Evolutionary conservation across 345 rosid species (phyloP).

Genomic region (Aurinia saxatilis): DNA sequence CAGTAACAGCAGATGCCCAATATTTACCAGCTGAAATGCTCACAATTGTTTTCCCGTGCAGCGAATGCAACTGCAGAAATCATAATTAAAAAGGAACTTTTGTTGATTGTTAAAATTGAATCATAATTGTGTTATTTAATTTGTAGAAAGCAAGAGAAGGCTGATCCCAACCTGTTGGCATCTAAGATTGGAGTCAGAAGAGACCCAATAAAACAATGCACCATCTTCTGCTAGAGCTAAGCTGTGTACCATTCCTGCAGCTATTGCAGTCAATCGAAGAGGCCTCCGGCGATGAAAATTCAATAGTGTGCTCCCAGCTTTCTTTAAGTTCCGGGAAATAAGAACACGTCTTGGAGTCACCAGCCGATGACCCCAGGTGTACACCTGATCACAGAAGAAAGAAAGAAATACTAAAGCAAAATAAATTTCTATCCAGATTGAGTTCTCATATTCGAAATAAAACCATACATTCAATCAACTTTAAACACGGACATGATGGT

Average conservation of each 20-base stretch:
- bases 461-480: no score
- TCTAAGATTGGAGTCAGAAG: conserved; percentile 79
- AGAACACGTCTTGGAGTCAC: conserved; percentile 86
- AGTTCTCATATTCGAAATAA: background rate
- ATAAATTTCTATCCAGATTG: conserved; percentile 7
- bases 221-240: conserved; percentile 91
- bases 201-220: conserved; percentile 83
- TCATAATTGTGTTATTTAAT: background rate
- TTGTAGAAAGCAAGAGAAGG: background rate
- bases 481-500: no score
- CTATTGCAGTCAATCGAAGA: conserved; percentile 68
- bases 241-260: conserved; percentile 94
- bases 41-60: conserved; percentile 52
- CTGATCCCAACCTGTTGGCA: conserved; percentile 74
- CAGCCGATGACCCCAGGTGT: conserved; percentile 94
- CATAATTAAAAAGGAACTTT: background rate
- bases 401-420: conserved; percentile 17
- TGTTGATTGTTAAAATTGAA: background rate
- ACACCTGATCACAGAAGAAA: conserved; percentile 47
- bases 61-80: conserved; percentile 47
- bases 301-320: conserved; percentile 52
- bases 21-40: conserved; percentile 92
- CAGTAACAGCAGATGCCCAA: conserved; percentile 81
- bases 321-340: conserved; percentile 65
- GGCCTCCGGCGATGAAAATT: conserved; percentile 74